Base-by-base conservation (phyloP, 345 rosid genomes). In the Arabidopsis suecica region DNA sequence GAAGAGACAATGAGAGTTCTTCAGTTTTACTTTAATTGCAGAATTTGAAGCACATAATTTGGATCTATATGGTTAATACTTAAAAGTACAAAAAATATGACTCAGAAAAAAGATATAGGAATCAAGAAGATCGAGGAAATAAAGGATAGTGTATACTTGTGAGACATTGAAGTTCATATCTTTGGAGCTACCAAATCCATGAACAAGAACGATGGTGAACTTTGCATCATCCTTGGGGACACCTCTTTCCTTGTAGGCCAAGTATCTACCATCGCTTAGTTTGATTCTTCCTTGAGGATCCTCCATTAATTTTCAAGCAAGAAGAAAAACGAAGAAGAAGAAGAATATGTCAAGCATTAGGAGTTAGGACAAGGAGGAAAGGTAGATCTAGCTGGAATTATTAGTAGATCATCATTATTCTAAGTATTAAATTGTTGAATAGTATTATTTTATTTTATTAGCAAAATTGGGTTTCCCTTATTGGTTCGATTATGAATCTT, bases 151-250 rank as follows among this genome's bases (percentile, higher is more conserved):
- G 41, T 65, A 59, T 89, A 89, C 97, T 76, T 86, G 87, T 34
- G 98, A 82, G 13, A 83, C 94, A 37, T 80, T 84, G 74, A 93
- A 91, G 73, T 77, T 89, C 96, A 91, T 93, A 40, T 91, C 98
- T 75, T 93, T 89, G 69, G 98, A 93, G 88, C 97, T 91, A 64
- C 96, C 98, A 68, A 93, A 91, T 32, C 98, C 98, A 80, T 93
- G 97, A 67, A 87, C 90, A 71, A 93, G 68, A 62, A 93, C 60
- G 82, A 93, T 84, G 72, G 69, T 85, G 85, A 78, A 85, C 48
- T 84, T 87, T 1, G 98, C 77, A 69, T 82, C 55, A 63, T 71
- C 77, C 80, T 79, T 89, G 62, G 93, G 79, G 6, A 89, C 89
- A 53, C 98, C 98, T 68, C 60, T 80, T 78, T 93, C 98, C 18